Percentiles rank a stretch among this genome's conserved stretches.
Conservation (phyloP, 257 asterid genomes). For the Scutellaria baicalensis region DNA sequence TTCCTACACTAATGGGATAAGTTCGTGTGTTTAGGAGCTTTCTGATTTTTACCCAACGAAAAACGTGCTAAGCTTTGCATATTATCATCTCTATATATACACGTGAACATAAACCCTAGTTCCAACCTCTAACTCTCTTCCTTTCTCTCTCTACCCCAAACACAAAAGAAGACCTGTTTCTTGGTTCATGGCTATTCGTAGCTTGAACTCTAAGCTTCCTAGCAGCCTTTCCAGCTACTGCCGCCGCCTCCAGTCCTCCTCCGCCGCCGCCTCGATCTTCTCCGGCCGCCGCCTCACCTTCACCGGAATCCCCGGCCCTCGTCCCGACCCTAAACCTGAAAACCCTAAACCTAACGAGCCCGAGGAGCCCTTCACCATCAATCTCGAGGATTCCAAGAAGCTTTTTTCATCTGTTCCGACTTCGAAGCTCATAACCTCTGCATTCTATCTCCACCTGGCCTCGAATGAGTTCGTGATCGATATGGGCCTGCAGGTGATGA, state of each 20-base stretch:
- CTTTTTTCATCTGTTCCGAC: slow-evolving; percentile 44
- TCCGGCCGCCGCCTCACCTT: slow-evolving; percentile 15
- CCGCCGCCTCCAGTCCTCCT: slow-evolving; percentile 25
- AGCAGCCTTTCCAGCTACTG: slow-evolving; percentile 2
- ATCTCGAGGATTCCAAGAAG: slow-evolving; percentile 26
- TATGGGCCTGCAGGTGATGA: slow-evolving; percentile 44
- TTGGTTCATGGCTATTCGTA: slow-evolving; percentile 35
- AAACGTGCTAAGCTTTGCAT: too few relatives aligned
- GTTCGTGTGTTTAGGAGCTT: neutral
- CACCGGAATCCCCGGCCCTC: neutral
- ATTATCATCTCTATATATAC: too few relatives aligned
- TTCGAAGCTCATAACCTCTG: slow-evolving; percentile 32
- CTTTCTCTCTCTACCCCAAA: too few relatives aligned
- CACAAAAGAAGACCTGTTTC: too few relatives aligned
- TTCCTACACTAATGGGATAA: neutral
- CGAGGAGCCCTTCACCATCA: neutral
- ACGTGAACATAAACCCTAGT: too few relatives aligned
- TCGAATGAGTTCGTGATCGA: slow-evolving; percentile 43
- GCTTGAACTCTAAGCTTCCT: slow-evolving; percentile 5
- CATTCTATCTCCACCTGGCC: slow-evolving; percentile 35
- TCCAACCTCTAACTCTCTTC: too few relatives aligned
- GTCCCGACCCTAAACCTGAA: neutral
- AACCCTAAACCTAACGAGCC: too few relatives aligned
- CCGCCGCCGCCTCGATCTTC: slow-evolving; percentile 15
- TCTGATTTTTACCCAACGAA: too few relatives aligned